Evolutionary conservation across 495 filamentous ascomycete genomes (phyloP), one percentile per base, ranked within the genome.

Genomic region (Opeltia flavorubescens): DNA sequence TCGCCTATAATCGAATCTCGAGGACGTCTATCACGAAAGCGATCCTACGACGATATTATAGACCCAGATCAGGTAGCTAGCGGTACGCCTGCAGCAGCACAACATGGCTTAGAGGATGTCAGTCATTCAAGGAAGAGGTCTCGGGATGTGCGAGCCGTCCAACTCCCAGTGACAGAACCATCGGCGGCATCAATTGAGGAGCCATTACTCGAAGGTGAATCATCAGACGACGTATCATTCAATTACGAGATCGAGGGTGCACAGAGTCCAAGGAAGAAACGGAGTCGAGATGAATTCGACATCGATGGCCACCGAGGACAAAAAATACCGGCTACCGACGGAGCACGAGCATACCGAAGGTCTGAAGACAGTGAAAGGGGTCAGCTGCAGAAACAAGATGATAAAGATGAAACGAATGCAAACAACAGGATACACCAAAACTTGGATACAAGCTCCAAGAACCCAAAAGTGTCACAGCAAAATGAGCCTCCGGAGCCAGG

Each of bases 241-340:
- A 26, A 36, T 15, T n/a, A 46, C 20, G 38, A 48, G 36, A 33
- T 7, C 3, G 52, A 58, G 48, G 13, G 49, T 58, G 47, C 43
- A n/a, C 43, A 26, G 21, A 63, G 60, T 49, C 64, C 65, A 6
- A 67, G 62, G 50, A 75, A 72, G 58, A 76, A 76, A 51, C 57
- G 72, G 43, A 76, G 72, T 52, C 49, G 66, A 38, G 72, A 75
- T 38, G 68, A 74, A 43, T 56, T 75, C 27, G 69, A 74, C 48
- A 61, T 63, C 30, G 71, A 68, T 20, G 24, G 35, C 2, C 54
- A 60, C 26, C 44, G 55, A 26, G 56, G 56, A 18, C 54, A 60
- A 15, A 58, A 62, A 18, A 50, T 52, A 28, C 18, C 52, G 9
- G 55, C 55, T 1, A 58, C 55, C 2, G 53, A 58, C 25, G 55